A percentile compares a stretch with the other conserved stretches of the same genome.
phyloP scores from a whole-genome alignment of 73 alveolate genomes.

The Paramecium tetraurelia region DNA sequence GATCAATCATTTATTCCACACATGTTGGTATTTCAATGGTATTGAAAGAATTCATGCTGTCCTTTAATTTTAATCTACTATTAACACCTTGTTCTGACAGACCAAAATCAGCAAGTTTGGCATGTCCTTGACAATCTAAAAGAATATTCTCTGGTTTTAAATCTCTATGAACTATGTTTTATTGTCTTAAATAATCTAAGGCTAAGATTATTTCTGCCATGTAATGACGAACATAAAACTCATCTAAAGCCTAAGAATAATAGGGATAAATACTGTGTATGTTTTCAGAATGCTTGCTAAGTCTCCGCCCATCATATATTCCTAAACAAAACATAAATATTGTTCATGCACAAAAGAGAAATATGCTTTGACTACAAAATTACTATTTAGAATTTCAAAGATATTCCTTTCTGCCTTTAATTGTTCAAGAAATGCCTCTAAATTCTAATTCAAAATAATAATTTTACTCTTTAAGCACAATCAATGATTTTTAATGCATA shows the following conservation, averaged over 20 bases:
- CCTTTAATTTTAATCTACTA: conserved; percentile 28
- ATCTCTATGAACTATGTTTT: conserved; percentile 64
- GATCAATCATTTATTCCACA: conserved; percentile 15
- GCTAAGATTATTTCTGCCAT: conserved; percentile 64
- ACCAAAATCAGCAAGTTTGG: conserved; percentile 65
- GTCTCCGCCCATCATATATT: conserved; percentile 65
- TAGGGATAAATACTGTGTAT: not conserved
- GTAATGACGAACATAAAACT: conserved; percentile 60
- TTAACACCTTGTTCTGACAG: conserved; percentile 48
- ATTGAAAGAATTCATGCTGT: not conserved
- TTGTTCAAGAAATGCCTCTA: not conserved
- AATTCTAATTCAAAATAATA: not conserved
- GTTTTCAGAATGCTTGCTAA: conserved; percentile 40
- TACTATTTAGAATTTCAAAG: conserved; percentile 30
- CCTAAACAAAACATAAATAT: conserved; percentile 63
- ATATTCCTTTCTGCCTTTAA: conserved; percentile 57
- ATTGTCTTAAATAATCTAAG: not conserved
- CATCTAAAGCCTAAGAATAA: conserved; percentile 37
- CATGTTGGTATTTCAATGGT: not conserved
- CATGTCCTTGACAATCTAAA: conserved; percentile 59
- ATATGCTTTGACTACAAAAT: conserved; percentile 56
- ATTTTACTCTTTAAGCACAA: conserved; percentile 45
- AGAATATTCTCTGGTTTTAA: conserved; percentile 65
- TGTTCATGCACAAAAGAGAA: conserved; percentile 59
- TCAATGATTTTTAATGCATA: conserved; percentile 62